Evolutionary conservation across 2,329 filamentous ascomycete genomes (phyloP).

Genomic region (Colletotrichum sojae): DNA sequence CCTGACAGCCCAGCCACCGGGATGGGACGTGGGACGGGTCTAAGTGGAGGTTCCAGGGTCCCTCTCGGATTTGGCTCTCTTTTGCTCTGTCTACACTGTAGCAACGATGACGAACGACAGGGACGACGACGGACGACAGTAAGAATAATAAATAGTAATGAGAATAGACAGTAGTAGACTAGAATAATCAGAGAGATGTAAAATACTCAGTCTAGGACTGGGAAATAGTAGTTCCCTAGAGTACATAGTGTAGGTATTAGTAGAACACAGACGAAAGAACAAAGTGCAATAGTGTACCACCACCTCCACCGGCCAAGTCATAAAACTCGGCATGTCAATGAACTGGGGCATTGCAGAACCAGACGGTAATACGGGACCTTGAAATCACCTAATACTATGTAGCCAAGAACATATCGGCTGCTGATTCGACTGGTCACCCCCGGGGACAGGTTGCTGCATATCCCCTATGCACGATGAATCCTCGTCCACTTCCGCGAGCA

Average conservation of each 20-base stretch:
- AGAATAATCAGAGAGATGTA: too few relatives aligned
- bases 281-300: too few relatives aligned
- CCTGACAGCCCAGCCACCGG: constrained; percentile 35
- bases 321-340: too few relatives aligned
- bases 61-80: not conserved
- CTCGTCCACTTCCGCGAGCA: constrained; percentile 7
- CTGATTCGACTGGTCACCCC: constrained; percentile 11
- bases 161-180: too few relatives aligned
- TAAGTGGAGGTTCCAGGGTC: constrained; percentile 23
- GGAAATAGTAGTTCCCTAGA: too few relatives aligned
- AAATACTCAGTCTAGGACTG: too few relatives aligned
- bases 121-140: too few relatives aligned
- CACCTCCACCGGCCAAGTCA: too few relatives aligned
- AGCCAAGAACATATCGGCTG: not conserved
- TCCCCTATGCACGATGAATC: constrained; percentile 26
- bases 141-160: too few relatives aligned
- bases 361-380: not conserved
- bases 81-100: not conserved
- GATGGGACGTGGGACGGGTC: constrained; percentile 21
- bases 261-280: too few relatives aligned
- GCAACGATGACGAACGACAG: not conserved
- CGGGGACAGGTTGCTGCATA: constrained; percentile 19
- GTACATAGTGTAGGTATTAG: too few relatives aligned
- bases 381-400: not conserved
- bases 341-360: too few relatives aligned